Conservation (phyloP, 495 filamentous ascomycete species). For the Terfezia claveryi region DNA sequence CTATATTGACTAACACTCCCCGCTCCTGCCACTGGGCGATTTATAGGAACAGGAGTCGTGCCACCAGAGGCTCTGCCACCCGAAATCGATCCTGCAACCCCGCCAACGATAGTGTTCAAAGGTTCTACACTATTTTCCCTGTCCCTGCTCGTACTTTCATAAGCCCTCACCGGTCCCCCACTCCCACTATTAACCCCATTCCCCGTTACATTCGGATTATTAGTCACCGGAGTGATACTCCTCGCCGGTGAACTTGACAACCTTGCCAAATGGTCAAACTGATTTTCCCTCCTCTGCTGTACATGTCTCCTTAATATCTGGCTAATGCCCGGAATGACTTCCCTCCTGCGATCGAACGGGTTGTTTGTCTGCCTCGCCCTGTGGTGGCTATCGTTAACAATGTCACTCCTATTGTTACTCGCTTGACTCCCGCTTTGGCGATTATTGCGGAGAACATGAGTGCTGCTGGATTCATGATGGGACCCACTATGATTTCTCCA, state of each 20-base stretch:
- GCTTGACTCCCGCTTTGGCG: not conserved
- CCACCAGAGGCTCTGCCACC: not conserved
- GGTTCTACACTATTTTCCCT: not conserved
- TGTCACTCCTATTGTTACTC: not conserved
- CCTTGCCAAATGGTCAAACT: not conserved
- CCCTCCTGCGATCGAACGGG: not conserved
- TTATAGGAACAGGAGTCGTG: not conserved
- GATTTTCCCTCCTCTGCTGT: not conserved
- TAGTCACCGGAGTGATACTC: not conserved
- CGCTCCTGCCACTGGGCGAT: not conserved
- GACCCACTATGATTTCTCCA: not conserved
- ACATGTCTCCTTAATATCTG: not conserved
- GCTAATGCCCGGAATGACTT: not conserved
- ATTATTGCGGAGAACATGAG: not conserved
- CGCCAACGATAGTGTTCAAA: not conserved
- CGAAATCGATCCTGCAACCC: not conserved
- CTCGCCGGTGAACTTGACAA: not conserved
- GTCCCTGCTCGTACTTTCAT: not conserved
- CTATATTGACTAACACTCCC: not conserved
- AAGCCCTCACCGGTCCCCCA: not conserved
- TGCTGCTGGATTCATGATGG: not conserved
- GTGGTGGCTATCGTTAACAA: not conserved
- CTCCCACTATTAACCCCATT: not conserved
- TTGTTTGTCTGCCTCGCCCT: not conserved
- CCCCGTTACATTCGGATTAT: not conserved